Conservation (phyloP, 1,139 yeast genomes). For the Chernovozyma sophiae-reginae region DNA sequence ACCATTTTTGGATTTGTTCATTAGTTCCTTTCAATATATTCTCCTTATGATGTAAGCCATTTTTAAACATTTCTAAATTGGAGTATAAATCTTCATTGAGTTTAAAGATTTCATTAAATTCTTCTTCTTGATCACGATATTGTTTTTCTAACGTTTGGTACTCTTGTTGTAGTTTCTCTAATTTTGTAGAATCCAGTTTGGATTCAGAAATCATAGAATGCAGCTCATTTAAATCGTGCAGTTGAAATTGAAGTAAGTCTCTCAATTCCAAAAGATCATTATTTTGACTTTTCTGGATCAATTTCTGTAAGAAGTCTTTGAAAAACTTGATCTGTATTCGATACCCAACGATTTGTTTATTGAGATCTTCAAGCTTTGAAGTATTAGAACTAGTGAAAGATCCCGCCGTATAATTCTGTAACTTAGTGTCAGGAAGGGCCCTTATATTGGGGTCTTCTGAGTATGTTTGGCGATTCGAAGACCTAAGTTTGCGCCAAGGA, state of each 20-base stretch:
- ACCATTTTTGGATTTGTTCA: constrained; percentile 2
- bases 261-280: constrained; percentile 15
- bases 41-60: constrained; percentile 27
- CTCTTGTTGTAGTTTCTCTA: constrained; percentile 8
- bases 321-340: constrained; percentile 41
- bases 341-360: constrained; percentile 39
- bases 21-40: constrained; percentile 3
- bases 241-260: constrained; percentile 21
- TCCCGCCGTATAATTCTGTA: neutral
- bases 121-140: constrained; percentile 7
- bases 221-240: constrained; percentile 16
- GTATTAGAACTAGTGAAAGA: constrained; percentile 7
- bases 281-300: constrained; percentile 25
- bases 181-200: constrained; percentile 1
- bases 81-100: constrained; percentile 38
- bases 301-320: constrained; percentile 37
- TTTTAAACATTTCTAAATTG: constrained; percentile 33
- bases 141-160: constrained; percentile 13
- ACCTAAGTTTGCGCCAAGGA: constrained; percentile 33
- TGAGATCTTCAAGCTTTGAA: constrained; percentile 27
- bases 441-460: constrained; percentile 5
- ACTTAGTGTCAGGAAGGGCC: constrained; percentile 10
- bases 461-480: constrained; percentile 11
- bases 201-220: neutral
- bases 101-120: constrained; percentile 31